phyloP scores from a whole-genome alignment of 1,139 yeast genomes.

The Geotrichum australiense region DNA sequence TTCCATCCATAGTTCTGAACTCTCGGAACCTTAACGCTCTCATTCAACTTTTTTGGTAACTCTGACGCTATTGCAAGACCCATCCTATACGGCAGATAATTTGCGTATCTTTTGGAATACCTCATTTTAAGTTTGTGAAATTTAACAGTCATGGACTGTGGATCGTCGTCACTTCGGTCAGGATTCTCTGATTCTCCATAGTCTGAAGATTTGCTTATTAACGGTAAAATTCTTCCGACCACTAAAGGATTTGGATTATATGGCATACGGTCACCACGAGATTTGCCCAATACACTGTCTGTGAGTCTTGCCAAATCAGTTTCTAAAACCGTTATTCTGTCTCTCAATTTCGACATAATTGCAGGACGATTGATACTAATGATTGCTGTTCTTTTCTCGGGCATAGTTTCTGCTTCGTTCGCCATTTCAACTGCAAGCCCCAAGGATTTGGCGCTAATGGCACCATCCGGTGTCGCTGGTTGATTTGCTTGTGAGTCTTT shows the following conservation, averaged over 20 bases:
- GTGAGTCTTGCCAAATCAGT: constrained; percentile 12
- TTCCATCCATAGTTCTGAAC: constrained; percentile 63
- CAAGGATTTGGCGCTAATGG: constrained; percentile 6
- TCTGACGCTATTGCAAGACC: constrained; percentile 13
- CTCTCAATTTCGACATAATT: constrained; percentile 10
- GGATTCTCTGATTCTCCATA: constrained; percentile 12
- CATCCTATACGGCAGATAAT: constrained; percentile 16
- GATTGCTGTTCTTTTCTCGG: constrained; percentile 6
- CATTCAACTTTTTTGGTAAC: constrained; percentile 30
- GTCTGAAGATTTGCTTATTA: constrained; percentile 1
- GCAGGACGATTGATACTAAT: constrained; percentile 9
- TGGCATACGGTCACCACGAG: neutral
- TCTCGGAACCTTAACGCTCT: constrained; percentile 45
- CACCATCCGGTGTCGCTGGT: neutral
- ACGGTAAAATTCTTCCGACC: neutral
- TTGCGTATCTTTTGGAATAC: constrained; percentile 16
- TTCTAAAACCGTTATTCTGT: constrained; percentile 12
- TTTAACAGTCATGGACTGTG: neutral
- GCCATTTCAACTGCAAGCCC: constrained; percentile 6
- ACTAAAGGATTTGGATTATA: neutral
- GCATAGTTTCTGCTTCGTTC: constrained; percentile 4
- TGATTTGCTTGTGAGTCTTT: neutral
- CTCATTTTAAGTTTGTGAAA: constrained; percentile 10
- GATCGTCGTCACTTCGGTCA: constrained; percentile 3
- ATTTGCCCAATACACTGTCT: constrained; percentile 5